phyloP scores from a whole-genome alignment of 768 basidiomycete species.

The Exidia glandulosa region DNA sequence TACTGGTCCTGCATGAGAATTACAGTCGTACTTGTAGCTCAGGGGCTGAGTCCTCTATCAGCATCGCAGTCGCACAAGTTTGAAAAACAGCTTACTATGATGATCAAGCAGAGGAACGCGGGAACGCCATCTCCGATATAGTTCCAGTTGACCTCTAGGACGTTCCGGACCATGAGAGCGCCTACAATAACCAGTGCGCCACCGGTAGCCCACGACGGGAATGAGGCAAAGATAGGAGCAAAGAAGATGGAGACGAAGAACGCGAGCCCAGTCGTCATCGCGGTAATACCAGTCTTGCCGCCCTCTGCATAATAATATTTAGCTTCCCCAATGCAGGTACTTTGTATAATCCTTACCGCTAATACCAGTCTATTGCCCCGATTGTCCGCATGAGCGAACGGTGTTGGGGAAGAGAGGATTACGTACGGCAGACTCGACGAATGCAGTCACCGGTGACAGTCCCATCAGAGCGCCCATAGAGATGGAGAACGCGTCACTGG shows the following conservation, averaged over 20 bases:
- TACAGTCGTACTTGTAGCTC: conserved; percentile 52
- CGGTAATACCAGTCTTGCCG: conserved; percentile 78
- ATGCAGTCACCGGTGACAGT: conserved; percentile 72
- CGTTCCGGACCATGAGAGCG: conserved; percentile 82
- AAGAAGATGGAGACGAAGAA: conserved; percentile 86
- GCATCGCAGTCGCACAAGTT: neutral
- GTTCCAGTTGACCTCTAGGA: conserved; percentile 80
- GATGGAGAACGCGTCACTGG: conserved; percentile 59
- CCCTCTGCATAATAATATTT: conserved; percentile 43
- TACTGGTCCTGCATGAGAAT: neutral
- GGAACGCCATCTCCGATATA: conserved; percentile 82
- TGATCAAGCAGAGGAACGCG: conserved; percentile 70
- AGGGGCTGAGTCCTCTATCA: conserved; percentile 28
- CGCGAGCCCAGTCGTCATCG: conserved; percentile 55
- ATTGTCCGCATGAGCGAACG: neutral
- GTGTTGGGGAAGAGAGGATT: neutral
- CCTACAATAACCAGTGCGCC: conserved; percentile 78
- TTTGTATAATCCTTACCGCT: conserved; percentile 32
- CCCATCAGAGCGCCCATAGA: conserved; percentile 74
- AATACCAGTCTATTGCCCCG: conserved; percentile 43
- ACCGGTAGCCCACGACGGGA: conserved; percentile 81
- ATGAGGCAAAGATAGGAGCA: conserved; percentile 78
- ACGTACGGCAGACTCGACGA: conserved; percentile 57
- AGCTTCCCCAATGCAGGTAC: neutral
- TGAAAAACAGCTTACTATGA: conserved; percentile 34